These are phyloP conservation scores for Oryza coarctata DNA, from an alignment of 176 grass and related monocot genomes.

Conservation along the genomic window DNA sequence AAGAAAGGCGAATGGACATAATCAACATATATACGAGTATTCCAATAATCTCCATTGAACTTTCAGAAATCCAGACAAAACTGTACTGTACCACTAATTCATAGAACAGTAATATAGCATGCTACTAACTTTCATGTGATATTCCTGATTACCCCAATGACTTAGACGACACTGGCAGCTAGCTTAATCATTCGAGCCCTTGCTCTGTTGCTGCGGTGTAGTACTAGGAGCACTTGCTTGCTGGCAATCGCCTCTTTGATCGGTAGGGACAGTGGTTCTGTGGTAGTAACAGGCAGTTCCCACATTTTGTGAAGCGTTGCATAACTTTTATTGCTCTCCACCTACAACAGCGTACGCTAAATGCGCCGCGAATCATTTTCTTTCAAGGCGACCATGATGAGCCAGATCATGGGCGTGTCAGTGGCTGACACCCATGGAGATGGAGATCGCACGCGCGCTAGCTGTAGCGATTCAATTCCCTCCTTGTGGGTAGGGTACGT, in stretches of 20 bases:
- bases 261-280: background rate
- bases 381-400: conserved; percentile 5
- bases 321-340: conserved; percentile 34
- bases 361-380: conserved; percentile 26
- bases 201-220: background rate
- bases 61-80: background rate
- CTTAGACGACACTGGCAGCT: background rate
- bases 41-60: background rate
- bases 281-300: background rate
- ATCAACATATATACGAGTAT: too few species aligned
- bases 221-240: background rate
- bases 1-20: background rate
- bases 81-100: background rate
- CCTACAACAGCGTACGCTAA: conserved; percentile 24
- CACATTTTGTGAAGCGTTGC: conserved; percentile 11
- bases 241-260: background rate
- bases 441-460: background rate
- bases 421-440: conserved; percentile 10
- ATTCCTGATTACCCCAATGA: background rate
- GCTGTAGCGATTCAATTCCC: background rate
- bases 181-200: background rate
- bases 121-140: background rate
- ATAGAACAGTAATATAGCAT: background rate
- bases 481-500: background rate
- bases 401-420: conserved; percentile 12